Conservation (phyloP, 345 rosid species). For the Nasturtium officinale region DNA sequence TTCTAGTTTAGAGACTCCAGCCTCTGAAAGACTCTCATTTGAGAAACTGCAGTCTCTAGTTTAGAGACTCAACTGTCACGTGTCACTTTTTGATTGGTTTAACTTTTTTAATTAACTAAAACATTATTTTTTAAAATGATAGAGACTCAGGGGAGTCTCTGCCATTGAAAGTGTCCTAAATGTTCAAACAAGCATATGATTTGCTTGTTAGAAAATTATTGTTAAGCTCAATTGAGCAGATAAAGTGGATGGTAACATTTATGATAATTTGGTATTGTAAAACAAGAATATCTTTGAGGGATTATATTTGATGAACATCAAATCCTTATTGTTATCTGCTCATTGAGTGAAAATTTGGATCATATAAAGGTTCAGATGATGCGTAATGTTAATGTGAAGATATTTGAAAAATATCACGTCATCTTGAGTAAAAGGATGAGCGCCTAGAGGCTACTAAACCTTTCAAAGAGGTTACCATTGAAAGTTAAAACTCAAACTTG, state of each 20-base stretch:
- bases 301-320: neutral
- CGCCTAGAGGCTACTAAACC: neutral
- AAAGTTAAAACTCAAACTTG: neutral
- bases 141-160: too few species aligned
- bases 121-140: too few species aligned
- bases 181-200: neutral
- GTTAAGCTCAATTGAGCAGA: neutral
- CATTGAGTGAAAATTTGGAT: neutral
- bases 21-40: too few species aligned
- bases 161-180: too few species aligned
- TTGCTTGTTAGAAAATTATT: slow-evolving; percentile 1
- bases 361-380: neutral
- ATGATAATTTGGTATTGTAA: neutral
- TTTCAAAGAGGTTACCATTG: neutral
- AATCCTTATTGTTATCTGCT: neutral
- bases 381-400: neutral
- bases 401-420: neutral
- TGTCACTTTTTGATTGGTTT: too few species aligned
- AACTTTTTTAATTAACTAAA: too few species aligned
- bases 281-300: neutral
- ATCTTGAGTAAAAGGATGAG: neutral
- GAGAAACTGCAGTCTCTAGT: too few species aligned
- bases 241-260: slow-evolving; percentile 6
- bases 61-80: too few species aligned
- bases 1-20: too few species aligned